Conservation (phyloP, 306 rosid genomes). For the Dryas drummondii region DNA sequence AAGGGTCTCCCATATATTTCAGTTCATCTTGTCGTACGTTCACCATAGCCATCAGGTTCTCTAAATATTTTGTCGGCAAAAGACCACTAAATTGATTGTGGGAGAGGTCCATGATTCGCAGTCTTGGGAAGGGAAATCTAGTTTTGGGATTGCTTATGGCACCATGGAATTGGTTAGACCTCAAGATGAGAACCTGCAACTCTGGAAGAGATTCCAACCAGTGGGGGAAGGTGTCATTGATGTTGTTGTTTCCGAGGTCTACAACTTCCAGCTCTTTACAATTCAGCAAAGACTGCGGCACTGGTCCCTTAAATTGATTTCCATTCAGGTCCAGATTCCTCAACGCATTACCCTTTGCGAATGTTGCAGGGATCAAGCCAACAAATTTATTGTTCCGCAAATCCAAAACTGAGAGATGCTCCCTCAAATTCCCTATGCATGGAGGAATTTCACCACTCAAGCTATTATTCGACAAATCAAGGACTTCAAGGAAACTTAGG, state of each 20-base stretch:
- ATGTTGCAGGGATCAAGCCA: constrained; percentile 1
- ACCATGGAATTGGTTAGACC: background rate
- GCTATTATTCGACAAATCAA: constrained; percentile 1
- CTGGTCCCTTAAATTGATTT: constrained; percentile 14
- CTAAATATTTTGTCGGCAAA: constrained; percentile 5
- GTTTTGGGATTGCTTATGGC: background rate
- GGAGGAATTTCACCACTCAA: background rate
- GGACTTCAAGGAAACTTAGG: background rate
- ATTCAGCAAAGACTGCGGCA: background rate
- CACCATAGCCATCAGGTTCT: background rate
- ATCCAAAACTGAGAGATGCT: background rate
- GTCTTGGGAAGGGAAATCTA: background rate
- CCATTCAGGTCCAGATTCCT: background rate
- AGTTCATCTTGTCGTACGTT: too few species aligned
- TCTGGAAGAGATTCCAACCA: too few species aligned
- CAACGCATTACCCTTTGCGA: background rate
- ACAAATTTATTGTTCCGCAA: background rate
- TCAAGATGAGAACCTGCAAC: too few species aligned
- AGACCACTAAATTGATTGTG: constrained; percentile 4
- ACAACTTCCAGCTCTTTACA: background rate
- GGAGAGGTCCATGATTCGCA: constrained; percentile 18
- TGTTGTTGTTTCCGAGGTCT: too few species aligned
- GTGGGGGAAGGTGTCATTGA: too few species aligned
- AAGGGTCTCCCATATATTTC: constrained; percentile 9
- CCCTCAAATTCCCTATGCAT: background rate